Base-by-base conservation (phyloP, 306 rosid genomes). In the Datisca glomerata region DNA sequence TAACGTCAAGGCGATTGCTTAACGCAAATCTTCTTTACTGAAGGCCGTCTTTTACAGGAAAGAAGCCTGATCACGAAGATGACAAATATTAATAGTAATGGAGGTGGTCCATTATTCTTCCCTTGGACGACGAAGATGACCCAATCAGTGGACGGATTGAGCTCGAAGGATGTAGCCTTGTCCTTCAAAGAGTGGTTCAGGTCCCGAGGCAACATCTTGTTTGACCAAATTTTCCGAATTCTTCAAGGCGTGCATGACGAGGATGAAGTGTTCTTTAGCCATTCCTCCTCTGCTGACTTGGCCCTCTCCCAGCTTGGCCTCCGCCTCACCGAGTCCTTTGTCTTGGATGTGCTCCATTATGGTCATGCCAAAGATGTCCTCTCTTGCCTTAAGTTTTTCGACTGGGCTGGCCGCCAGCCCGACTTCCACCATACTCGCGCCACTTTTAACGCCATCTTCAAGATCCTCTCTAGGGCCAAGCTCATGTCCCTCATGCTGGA, bases 401-500 rank as follows among this genome's bases (percentile, higher is more conserved):
- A 87, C 41, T 87, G 94, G 96, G 96, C 67, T 3, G 96, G 96
- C 27, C 72, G 76, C 32, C 94, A 87, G 13, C 61, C 54, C 0
- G 28, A 55, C 7, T 87, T 71, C 32, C 0, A 19, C 47, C 96
- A 79, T 56, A 76, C 96, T 9, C 82, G 73, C 4, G 65, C 57
- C 44, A 79, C 96, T 20, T 76, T 71, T 55, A 0, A 43, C 12
- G 68, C 71, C 39, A 67, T 87, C 37, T 83, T 76, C 56, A 66
- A 64, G 57, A 74, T 87, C n/a, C 67, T 87, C 8, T 41, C 76
- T 0, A 60, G 61, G 43, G 67, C 87, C 24, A 43, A 61, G 51
- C 71, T 54, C 27, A 57, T 49, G 67, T 56, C 94, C 1, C 51
- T 65, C 20, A 20, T 79, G 66, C 48, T 71, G 2, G 85, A 82